phyloP scores from a whole-genome alignment of 202 grass and related monocot species.

The Eragrostis tef region DNA sequence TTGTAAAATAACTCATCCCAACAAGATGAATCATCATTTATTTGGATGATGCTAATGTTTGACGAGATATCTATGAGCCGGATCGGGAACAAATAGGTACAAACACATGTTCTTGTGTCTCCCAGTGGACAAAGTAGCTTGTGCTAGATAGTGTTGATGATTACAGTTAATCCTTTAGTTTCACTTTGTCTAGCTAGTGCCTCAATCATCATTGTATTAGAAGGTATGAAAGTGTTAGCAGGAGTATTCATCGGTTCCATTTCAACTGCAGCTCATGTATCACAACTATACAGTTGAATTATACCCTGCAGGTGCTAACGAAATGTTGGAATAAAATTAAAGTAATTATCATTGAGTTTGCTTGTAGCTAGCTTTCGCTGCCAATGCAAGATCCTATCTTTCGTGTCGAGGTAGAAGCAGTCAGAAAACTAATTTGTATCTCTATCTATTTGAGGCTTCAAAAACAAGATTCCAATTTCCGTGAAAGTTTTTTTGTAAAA shows the following conservation, averaged over 20 bases:
- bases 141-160: background rate
- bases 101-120: conserved; percentile 16
- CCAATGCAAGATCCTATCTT: too few species aligned
- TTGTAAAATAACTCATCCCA: too few species aligned
- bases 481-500: background rate
- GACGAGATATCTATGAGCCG: background rate
- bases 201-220: background rate
- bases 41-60: background rate
- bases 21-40: background rate
- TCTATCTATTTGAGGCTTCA: too few species aligned
- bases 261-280: background rate
- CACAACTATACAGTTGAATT: background rate
- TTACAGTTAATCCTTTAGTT: background rate
- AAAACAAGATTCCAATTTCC: background rate
- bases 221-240: background rate
- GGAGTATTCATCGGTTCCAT: too few species aligned
- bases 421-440: too few species aligned
- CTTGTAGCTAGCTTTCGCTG: too few species aligned
- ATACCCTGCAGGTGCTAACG: background rate
- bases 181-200: background rate
- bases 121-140: background rate
- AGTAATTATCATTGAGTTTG: too few species aligned
- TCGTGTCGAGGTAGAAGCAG: too few species aligned
- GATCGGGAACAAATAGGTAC: background rate
- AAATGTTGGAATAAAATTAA: background rate